Percentiles rank a stretch among this genome's conserved stretches.
phyloP scores from a whole-genome alignment of 305 asterid species.

The Galium porrigens region DNA sequence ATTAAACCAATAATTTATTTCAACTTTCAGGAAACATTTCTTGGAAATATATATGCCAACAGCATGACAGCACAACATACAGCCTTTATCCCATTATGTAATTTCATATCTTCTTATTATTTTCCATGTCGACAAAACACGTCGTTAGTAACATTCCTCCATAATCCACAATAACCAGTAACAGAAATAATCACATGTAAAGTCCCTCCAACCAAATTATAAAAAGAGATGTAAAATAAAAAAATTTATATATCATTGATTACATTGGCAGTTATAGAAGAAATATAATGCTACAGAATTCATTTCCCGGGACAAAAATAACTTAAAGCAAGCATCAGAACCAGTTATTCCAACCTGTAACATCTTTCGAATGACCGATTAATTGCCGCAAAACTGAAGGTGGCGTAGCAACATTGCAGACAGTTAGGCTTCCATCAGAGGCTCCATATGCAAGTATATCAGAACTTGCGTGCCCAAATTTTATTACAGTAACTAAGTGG shows the following conservation, averaged over 20 bases:
- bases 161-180: not conserved
- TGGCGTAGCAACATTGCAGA: slow-evolving; percentile 55
- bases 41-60: not conserved
- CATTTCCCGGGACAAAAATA: slow-evolving; percentile 20
- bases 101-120: not conserved
- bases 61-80: not conserved
- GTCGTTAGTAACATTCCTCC: not conserved
- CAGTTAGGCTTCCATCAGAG: slow-evolving; percentile 87
- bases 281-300: slow-evolving; percentile 9
- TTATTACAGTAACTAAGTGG: slow-evolving; percentile 61
- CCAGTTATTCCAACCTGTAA: slow-evolving; percentile 84
- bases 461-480: slow-evolving; percentile 89
- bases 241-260: not conserved
- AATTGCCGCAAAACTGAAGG: slow-evolving; percentile 61
- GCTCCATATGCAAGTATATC: slow-evolving; percentile 96
- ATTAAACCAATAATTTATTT: not conserved
- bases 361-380: slow-evolving; percentile 84
- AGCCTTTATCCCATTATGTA: not conserved
- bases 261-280: not conserved
- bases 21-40: not conserved
- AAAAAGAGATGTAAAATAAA: not conserved
- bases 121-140: not conserved
- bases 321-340: slow-evolving; percentile 25
- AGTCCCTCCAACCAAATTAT: not conserved
- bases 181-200: not conserved